A percentile compares a stretch with the other conserved stretches of the same genome.
Conservation (phyloP, 441 rosid genomes). For the Pelargonium australe region DNA sequence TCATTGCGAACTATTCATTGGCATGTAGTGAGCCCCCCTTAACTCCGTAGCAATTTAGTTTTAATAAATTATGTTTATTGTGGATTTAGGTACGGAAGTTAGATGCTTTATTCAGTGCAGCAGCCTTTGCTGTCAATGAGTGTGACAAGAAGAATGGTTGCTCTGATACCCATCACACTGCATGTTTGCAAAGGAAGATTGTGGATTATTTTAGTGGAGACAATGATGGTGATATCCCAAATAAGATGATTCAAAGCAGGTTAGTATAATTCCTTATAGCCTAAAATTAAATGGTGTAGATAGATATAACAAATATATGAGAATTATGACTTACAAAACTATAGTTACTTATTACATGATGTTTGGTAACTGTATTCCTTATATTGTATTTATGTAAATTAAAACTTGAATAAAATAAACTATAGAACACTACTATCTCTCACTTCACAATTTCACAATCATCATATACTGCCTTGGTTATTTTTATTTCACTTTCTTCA, state of each 20-base stretch:
- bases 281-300: background rate
- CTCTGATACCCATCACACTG: slow-evolving; percentile 39
- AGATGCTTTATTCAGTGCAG: slow-evolving; percentile 49
- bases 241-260: slow-evolving; percentile 46
- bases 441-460: too few relatives aligned
- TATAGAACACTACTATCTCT: background rate
- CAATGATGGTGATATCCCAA: slow-evolving; percentile 22
- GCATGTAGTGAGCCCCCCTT: slow-evolving; percentile 4
- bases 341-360: background rate
- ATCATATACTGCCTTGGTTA: too few relatives aligned
- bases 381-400: background rate
- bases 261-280: slow-evolving; percentile 20
- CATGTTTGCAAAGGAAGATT: slow-evolving; percentile 50
- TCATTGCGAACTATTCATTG: slow-evolving; percentile 7
- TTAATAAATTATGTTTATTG: slow-evolving; percentile 12
- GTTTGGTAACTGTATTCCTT: background rate
- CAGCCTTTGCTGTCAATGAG: slow-evolving; percentile 30
- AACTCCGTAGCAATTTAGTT: slow-evolving; percentile 9
- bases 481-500: too few relatives aligned
- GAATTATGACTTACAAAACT: background rate
- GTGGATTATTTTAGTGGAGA: slow-evolving; percentile 48
- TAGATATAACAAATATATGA: slow-evolving; percentile 10
- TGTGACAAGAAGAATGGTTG: slow-evolving; percentile 46
- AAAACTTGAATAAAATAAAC: background rate
- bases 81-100: slow-evolving; percentile 40